Evolutionary conservation across 2,329 filamentous ascomycete genomes (phyloP).

Genomic region (Aspergillus versicolor): DNA sequence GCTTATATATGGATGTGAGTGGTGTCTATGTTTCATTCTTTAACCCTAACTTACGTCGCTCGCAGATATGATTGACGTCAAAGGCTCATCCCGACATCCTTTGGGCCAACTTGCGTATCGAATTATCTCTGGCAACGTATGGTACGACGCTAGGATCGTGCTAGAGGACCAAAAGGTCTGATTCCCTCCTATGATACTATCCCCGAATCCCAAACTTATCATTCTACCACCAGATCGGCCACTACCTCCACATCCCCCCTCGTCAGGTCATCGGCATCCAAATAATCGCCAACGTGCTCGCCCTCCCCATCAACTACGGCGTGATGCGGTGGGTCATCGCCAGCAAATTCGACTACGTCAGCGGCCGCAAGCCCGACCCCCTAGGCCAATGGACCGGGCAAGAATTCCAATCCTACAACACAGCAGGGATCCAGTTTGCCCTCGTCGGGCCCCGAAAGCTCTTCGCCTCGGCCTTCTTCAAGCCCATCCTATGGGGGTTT

Average conservation of each 20-base stretch:
- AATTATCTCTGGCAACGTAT: constrained; percentile 60
- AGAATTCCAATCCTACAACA: constrained; percentile 51
- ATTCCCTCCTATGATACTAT: neutral
- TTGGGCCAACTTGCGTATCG: constrained; percentile 59
- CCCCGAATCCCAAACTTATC: neutral
- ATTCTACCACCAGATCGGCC: constrained; percentile 46
- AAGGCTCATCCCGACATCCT: constrained; percentile 55
- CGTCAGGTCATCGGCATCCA: constrained; percentile 61
- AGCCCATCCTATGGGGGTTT: constrained; percentile 32
- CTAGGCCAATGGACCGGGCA: constrained; percentile 64
- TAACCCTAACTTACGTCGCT: too few species aligned
- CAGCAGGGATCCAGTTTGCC: constrained; percentile 60
- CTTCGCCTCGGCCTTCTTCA: constrained; percentile 29
- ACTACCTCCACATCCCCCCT: constrained; percentile 63
- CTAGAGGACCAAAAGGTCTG: constrained; percentile 57
- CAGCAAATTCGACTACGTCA: constrained; percentile 57
- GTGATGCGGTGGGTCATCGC: constrained; percentile 61
- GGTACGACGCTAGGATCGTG: constrained; percentile 60
- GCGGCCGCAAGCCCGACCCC: constrained; percentile 52
- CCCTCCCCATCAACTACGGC: constrained; percentile 61
- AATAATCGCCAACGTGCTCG: constrained; percentile 58
- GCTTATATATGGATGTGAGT: constrained; percentile 52
- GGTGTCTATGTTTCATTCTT: neutral
- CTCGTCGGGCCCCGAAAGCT: constrained; percentile 47
- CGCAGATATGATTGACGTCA: constrained; percentile 52